Evolutionary conservation across 2,329 filamentous ascomycete species (phyloP).

Genomic region (Eurotiales sp.): DNA sequence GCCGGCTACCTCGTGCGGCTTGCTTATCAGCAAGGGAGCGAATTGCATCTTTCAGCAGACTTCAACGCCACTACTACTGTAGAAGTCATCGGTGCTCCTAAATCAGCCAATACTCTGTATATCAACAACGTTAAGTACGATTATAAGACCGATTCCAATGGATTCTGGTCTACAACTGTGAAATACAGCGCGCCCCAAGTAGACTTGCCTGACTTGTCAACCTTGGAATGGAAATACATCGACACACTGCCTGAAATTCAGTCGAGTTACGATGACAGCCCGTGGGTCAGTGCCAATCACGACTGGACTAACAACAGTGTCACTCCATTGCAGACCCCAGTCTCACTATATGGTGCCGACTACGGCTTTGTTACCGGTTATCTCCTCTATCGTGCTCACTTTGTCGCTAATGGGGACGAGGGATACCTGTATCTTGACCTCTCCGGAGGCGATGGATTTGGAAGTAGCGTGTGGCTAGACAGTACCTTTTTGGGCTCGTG

Average conservation of each 20-base stretch:
- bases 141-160: conserved; percentile 40
- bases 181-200: conserved; percentile 51
- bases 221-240: conserved; percentile 64
- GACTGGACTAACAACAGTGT: conserved; percentile 59
- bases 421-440: conserved; percentile 55
- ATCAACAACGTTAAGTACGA: conserved; percentile 56
- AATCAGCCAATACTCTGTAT: conserved; percentile 52
- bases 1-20: conserved; percentile 42
- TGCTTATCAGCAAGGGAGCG: conserved; percentile 53
- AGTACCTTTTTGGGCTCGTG: conserved; percentile 62
- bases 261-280: conserved; percentile 62
- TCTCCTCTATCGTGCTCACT: conserved; percentile 67
- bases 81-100: conserved; percentile 63
- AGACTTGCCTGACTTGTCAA: conserved; percentile 54
- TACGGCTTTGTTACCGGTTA: conserved; percentile 71
- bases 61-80: conserved; percentile 66
- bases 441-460: conserved; percentile 65
- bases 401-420: conserved; percentile 61
- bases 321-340: conserved; percentile 57
- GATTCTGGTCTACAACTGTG: conserved; percentile 51
- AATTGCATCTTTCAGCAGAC: conserved; percentile 64
- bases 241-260: conserved; percentile 69
- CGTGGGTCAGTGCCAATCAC: conserved; percentile 59
- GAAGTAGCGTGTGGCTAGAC: conserved; percentile 64
- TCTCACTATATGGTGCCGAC: conserved; percentile 64